A percentile compares a stretch with the other conserved stretches of the same genome.
These are phyloP conservation scores for Auricularia heimuer DNA, from an alignment of 768 basidiomycete species.

Conservation along the genomic window DNA sequence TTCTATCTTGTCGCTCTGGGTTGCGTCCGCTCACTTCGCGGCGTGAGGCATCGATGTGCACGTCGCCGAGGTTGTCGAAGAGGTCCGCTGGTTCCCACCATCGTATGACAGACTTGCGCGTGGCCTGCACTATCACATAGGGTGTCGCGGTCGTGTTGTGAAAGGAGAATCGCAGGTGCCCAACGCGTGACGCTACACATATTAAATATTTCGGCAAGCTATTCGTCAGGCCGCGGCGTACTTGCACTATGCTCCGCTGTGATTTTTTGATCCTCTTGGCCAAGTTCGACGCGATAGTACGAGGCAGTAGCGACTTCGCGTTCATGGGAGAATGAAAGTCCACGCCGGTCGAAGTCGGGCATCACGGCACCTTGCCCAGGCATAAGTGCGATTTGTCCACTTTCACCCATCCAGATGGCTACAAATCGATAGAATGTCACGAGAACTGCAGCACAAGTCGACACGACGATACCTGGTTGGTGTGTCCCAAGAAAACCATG, in stretches of 20 bases:
- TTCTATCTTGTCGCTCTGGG: conserved; percentile 60
- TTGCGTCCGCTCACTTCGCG: conserved; percentile 55
- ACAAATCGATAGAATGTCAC: not conserved
- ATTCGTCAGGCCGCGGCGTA: conserved; percentile 23
- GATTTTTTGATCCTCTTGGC: conserved; percentile 41
- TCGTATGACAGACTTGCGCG: conserved; percentile 51
- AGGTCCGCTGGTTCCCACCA: conserved; percentile 34
- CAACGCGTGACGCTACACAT: conserved; percentile 57
- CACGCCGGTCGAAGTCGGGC: conserved; percentile 48
- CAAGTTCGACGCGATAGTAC: conserved; percentile 49
- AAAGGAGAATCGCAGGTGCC: conserved; percentile 66
- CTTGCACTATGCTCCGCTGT: conserved; percentile 53
- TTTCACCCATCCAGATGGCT: conserved; percentile 33
- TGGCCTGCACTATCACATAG: conserved; percentile 58
- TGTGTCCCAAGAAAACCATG: conserved; percentile 75
- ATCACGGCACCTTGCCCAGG: conserved; percentile 46
- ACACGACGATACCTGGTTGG: conserved; percentile 85
- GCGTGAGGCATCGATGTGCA: conserved; percentile 32
- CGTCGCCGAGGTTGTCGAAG: conserved; percentile 46
- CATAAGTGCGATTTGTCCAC: conserved; percentile 48
- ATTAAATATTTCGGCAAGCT: not conserved
- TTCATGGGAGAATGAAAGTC: conserved; percentile 40
- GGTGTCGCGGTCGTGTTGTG: conserved; percentile 28
- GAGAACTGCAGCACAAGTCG: conserved; percentile 2
- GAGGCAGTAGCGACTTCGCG: conserved; percentile 44